Percentiles rank a stretch among this genome's conserved stretches.
phyloP scores from a whole-genome alignment of 306 rosid genomes.

The Alnus rubra region DNA sequence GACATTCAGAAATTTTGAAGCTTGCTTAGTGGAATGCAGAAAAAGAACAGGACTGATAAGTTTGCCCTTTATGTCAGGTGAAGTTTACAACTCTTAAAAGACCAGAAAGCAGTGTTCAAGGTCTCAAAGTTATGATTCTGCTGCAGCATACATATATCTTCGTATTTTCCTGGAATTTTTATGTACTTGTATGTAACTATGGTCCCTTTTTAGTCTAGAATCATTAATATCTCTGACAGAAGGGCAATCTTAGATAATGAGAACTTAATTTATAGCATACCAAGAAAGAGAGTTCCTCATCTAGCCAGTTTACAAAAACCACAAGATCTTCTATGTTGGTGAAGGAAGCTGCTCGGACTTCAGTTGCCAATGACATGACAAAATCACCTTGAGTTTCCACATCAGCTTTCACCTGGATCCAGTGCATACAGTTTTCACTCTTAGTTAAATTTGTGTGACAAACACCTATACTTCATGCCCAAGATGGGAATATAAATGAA shows the following conservation, averaged over 20 bases:
- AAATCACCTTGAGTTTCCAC: constrained; percentile 97
- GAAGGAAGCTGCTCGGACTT: constrained; percentile 90
- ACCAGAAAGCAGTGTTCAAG: background rate
- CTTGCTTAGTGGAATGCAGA: background rate
- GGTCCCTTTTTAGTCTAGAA: background rate
- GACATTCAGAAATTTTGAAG: background rate
- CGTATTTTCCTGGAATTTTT: background rate
- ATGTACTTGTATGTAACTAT: background rate
- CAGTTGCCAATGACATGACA: constrained; percentile 84
- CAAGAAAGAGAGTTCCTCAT: constrained; percentile 79
- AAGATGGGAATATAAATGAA: constrained; percentile 6
- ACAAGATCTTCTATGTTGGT: constrained; percentile 68
- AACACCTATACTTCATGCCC: background rate
- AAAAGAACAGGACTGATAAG: background rate
- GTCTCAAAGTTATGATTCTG: constrained; percentile 2
- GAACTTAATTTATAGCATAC: constrained; percentile 31
- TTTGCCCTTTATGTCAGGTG: too few species aligned
- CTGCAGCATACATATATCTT: background rate
- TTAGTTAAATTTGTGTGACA: background rate
- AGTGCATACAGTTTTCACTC: constrained; percentile 2
- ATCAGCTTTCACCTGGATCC: constrained; percentile 81
- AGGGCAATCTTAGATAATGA: background rate
- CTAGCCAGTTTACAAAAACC: constrained; percentile 97
- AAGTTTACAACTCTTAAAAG: too few species aligned
- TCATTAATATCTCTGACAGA: background rate